Evolutionary conservation across 306 rosid genomes (phyloP), one percentile per base, ranked within the genome.

Genomic region (Cucumis cinereus): DNA sequence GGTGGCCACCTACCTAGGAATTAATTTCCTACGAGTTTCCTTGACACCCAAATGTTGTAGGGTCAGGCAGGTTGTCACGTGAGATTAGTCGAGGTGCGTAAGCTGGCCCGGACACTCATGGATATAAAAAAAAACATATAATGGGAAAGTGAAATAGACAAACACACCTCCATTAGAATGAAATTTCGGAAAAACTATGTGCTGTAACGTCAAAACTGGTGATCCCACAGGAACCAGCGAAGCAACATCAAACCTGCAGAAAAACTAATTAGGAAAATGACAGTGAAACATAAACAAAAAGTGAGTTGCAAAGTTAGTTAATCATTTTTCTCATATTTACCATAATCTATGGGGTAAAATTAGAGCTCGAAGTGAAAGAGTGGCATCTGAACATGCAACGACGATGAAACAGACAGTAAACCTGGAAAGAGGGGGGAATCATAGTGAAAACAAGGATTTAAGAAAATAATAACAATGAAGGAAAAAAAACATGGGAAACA

Each of bases 351-450:
- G 82, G n/a, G 98, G 97, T 83, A 94, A 84, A 82, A 94, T 77
- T 77, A 92, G 80, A 80, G 97, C 96, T 75, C 95, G 86, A 57
- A 94, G 81, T 55, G 86, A 74, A 60, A 94, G 87, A 26, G 99
- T 90, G 62, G 99, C 97, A 83, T 94, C 95, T 82, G 97, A 94
- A 79, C 96, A 94, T 75, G 99, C 89, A 52, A 92, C 90, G 11
- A 81, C 86, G 82, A 94, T 88, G 88, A 94, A 94, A 75, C 97
- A 94, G 83, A 94, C 82, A 35, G 96, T 89, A 73, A 87, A 80
- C 96, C 97, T 94, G 99, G 55, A 85, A 7, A 7, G 47, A 7
- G 47, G 47, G 47, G 47, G 47, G 35, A 68, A 38, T 3, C 15
- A 74, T 63, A 67, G 56, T 79, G 56, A 35, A 77, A 59, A 72